Percentiles rank a stretch among this genome's conserved stretches.
Evolutionary conservation across 805 yeast genomes (phyloP).

Genomic region (Limtongia smithiae): DNA sequence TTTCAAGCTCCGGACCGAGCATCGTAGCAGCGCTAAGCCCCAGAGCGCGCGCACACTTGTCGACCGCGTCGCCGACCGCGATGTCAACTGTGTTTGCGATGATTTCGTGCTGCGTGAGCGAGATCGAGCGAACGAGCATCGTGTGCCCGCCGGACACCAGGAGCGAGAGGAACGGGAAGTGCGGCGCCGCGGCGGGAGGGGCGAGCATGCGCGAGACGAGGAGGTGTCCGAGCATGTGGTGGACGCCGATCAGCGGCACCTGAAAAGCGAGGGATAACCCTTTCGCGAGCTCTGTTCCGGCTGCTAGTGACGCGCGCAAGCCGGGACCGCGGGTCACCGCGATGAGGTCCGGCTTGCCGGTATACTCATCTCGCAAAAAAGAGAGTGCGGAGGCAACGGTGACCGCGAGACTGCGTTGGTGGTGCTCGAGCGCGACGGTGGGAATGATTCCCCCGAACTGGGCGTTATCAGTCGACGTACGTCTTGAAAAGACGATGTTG

Average conservation of each 20-base stretch:
- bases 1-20: slow-evolving; percentile 81
- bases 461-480: slow-evolving; percentile 61
- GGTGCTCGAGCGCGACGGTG: slow-evolving; percentile 75
- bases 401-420: slow-evolving; percentile 55
- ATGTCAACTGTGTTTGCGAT: slow-evolving; percentile 69
- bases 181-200: slow-evolving; percentile 43
- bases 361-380: slow-evolving; percentile 29
- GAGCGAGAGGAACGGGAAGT: slow-evolving; percentile 68
- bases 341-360: slow-evolving; percentile 59
- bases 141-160: slow-evolving; percentile 95
- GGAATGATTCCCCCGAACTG: slow-evolving; percentile 82
- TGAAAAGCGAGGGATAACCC: slow-evolving; percentile 79
- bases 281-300: slow-evolving; percentile 79
- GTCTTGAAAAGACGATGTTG: slow-evolving; percentile 53
- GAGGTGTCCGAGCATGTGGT: slow-evolving; percentile 94
- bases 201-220: slow-evolving; percentile 53
- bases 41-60: slow-evolving; percentile 83
- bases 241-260: slow-evolving; percentile 80
- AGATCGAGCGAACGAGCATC: slow-evolving; percentile 65
- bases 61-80: slow-evolving; percentile 91
- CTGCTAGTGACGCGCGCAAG: slow-evolving; percentile 81
- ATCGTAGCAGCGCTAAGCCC: slow-evolving; percentile 68
- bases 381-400: slow-evolving; percentile 41
- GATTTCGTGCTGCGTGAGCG: slow-evolving; percentile 64
- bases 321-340: slow-evolving; percentile 97